phyloP scores from a whole-genome alignment of 495 filamentous ascomycete species.

The Neurospora sp. region DNA sequence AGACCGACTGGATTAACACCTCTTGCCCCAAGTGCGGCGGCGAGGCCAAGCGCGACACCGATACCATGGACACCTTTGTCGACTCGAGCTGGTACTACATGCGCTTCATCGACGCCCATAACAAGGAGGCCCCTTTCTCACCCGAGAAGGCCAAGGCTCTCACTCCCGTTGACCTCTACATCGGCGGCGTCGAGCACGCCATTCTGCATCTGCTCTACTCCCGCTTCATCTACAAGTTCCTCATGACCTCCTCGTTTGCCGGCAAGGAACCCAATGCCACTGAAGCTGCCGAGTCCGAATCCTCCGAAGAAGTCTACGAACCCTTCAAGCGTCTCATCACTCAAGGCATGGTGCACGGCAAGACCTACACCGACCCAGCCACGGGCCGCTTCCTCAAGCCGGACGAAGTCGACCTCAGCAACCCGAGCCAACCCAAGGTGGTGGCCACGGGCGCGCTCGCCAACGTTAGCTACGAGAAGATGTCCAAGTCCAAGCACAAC shows the following conservation, averaged over 20 bases:
- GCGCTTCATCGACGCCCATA: conserved; percentile 62
- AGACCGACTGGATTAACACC: conserved; percentile 64
- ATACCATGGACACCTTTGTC: conserved; percentile 94
- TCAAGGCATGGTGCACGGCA: conserved; percentile 89
- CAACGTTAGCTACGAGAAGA: conserved; percentile 69
- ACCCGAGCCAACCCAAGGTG: conserved; percentile 47
- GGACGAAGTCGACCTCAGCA: conserved; percentile 58
- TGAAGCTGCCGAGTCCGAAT: conserved; percentile 19
- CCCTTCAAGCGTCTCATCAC: conserved; percentile 74
- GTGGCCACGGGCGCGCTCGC: conserved; percentile 46
- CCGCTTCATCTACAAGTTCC: conserved; percentile 82
- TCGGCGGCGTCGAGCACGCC: conserved; percentile 83
- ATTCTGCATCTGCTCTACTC: conserved; percentile 88
- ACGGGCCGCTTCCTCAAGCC: conserved; percentile 72
- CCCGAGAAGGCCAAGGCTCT: conserved; percentile 39
- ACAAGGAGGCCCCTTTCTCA: conserved; percentile 50
- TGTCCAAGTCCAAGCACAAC: conserved; percentile 95
- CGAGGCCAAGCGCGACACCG: conserved; percentile 70
- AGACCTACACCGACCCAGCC: conserved; percentile 64
- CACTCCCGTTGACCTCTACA: conserved; percentile 73
- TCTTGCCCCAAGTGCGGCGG: conserved; percentile 62
- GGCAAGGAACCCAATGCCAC: conserved; percentile 1
- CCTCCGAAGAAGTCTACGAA: conserved; percentile 31
- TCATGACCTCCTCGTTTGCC: conserved; percentile 43
- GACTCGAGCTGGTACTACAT: conserved; percentile 91